Conservation (phyloP, 768 basidiomycete genomes). For the Xerocomellus chrysenteron region DNA sequence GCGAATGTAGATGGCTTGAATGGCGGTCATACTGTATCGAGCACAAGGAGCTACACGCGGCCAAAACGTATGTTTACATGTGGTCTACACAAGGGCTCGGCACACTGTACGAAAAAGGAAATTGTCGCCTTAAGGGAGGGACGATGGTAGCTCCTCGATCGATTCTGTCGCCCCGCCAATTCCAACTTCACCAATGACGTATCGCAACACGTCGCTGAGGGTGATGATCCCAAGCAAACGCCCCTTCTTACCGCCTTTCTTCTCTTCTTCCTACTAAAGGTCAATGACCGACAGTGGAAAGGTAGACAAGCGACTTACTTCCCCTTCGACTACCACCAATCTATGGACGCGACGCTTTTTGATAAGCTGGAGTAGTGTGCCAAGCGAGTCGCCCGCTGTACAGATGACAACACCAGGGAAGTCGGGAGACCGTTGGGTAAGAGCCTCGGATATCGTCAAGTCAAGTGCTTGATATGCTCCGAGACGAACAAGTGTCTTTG, state of each 20-base stretch:
- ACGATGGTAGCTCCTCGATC: constrained; percentile 26
- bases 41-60: neutral
- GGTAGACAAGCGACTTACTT: constrained; percentile 44
- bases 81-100: constrained; percentile 13
- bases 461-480: constrained; percentile 97
- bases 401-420: constrained; percentile 98
- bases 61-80: constrained; percentile 11
- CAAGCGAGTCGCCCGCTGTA: constrained; percentile 87
- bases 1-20: constrained; percentile 73
- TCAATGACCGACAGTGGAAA: neutral
- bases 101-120: constrained; percentile 5
- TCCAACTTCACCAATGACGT: constrained; percentile 68
- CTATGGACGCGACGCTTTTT: constrained; percentile 93
- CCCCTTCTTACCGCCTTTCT: constrained; percentile 76
- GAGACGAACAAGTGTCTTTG: constrained; percentile 87
- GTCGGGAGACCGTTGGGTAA: constrained; percentile 88
- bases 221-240: constrained; percentile 84
- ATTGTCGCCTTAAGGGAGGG: neutral
- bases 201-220: constrained; percentile 83
- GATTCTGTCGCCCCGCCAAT: constrained; percentile 47
- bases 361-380: constrained; percentile 86
- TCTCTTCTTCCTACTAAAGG: constrained; percentile 70
- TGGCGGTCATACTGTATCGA: constrained; percentile 54
- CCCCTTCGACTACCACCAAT: constrained; percentile 92
- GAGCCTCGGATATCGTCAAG: constrained; percentile 87